Evolutionary conservation across 2,329 filamentous ascomycete species (phyloP).

Genomic region (Fonsecaea monophora): DNA sequence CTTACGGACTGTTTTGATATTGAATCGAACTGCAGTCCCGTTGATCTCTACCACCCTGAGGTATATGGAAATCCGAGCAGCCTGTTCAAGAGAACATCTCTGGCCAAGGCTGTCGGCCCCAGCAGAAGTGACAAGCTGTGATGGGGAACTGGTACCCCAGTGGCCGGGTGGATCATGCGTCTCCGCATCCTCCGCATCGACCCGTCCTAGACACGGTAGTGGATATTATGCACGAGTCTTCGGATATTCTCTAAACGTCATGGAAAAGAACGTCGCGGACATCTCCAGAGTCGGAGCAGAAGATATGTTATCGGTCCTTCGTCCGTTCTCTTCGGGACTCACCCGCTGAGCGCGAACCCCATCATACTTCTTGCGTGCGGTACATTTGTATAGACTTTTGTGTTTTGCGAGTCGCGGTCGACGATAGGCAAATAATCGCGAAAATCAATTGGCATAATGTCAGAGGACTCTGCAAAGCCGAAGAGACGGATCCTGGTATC

Average conservation of each 20-base stretch:
- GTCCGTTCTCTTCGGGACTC: not conserved
- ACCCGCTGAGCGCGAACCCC: not conserved
- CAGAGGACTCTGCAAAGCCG: slow-evolving; percentile 25
- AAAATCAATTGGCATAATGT: slow-evolving; percentile 5
- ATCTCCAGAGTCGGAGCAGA: slow-evolving; percentile 13
- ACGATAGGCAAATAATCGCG: not conserved
- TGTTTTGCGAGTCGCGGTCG: not conserved
- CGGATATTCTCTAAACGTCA: slow-evolving; percentile 8
- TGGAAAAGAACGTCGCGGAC: slow-evolving; percentile 8
- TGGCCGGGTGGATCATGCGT: not conserved
- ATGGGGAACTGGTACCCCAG: not conserved
- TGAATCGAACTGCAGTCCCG: not conserved
- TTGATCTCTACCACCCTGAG: not conserved
- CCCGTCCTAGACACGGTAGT: not conserved
- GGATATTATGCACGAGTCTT: not conserved
- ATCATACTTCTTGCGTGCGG: not conserved
- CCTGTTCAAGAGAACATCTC: not conserved
- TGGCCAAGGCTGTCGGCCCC: not conserved
- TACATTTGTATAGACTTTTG: not conserved
- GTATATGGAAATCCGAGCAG: not conserved
- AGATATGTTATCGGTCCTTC: not conserved
- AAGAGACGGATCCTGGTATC: slow-evolving; percentile 62
- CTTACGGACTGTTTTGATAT: too few species aligned
- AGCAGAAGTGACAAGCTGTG: not conserved
- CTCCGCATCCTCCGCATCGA: not conserved